Base-by-base conservation (phyloP, 2,329 filamentous ascomycete genomes). In the Paecilomyces niveus region DNA sequence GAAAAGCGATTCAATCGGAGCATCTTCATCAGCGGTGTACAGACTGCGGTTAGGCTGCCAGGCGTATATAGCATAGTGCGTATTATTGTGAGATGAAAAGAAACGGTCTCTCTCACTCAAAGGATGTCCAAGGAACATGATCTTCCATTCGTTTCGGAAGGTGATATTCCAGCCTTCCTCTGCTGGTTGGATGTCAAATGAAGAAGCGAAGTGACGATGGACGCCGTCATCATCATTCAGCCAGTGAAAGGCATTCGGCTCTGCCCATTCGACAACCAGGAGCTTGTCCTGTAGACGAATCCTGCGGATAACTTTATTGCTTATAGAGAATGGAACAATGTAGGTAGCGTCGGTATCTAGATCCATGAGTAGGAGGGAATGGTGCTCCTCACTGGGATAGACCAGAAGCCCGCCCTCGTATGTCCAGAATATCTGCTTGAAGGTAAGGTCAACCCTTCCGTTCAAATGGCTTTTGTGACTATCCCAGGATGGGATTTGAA, bases 241-340 rank as follows among this genome's bases (percentile, higher is more conserved):
- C 67, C 79, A 77, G 66, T 83, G 79, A 61, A 78, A 82, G 1
- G 80, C 72, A 29, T 78, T 73, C 1, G 74, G 68, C 64, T 85
- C 82, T 54, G 82, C 83, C 84, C 85, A 87, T 67, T 87, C 85
- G n/a, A 88, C 72, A 18, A 87, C 65, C n/a, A 88, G 72, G n/a
- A 85, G 73, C 1, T 75, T 74, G 33, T 80, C 72, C 32, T 79
- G 77, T 3, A 87, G 72, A 13, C 84, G 78, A 3, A 85, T 68
- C 11, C 84, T 78, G 11, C 85, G 76, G 26, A 87, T 72, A 33
- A 82, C 76, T 62, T 80, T 85, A 7, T 73, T 74, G 0, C 67
- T 60, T 4, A 76, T 72, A 35, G 81, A 72, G 61, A 87, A 85
- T 1, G 83, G 82, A 15, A 87, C 74, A 2, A 68, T 66, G 29